Evolutionary conservation across 768 basidiomycete species (phyloP), one percentile per base, ranked within the genome.

Genomic region (Mycena crocata): DNA sequence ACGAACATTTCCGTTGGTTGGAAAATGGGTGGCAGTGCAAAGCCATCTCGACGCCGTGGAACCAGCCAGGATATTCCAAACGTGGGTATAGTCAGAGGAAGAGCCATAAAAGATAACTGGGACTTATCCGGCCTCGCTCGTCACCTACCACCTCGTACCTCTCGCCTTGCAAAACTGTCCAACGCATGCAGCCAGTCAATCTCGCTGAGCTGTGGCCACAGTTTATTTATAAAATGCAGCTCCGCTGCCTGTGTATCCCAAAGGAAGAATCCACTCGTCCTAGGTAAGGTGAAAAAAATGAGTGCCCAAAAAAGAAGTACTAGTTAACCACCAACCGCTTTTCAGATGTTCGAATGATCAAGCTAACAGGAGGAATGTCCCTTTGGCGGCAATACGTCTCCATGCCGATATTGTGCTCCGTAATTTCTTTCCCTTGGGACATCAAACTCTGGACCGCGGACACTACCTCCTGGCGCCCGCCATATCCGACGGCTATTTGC

Each of bases 401-500:
- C 40, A 15, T 52, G 21, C 63, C 55, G 12, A 71, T 57, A 49
- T 55, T 64, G 35, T 66, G 50, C 44, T 64, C 57, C 15, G 55
- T 71, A 8, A 71, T 49, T 17, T 48, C 67, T 34, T 68, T 63
- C 15, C 63, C 67, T n/a, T 64, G 57, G 10, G 56, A 45, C 8
- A 61, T 12, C 13, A 71, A 35, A 45, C 35, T 57, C 23, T 62
- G 54, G 1, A 69, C 67, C 21, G 67, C 66, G 34, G 26, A 39
- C 17, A 68, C 46, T 5, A 71, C 46, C 21, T 71, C 70, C n/a
- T 57, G 50, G 17, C 70, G 57, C 4, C 70, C 67, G 1, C 70
- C 67, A 37, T 71, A 68, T 50, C 70, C 70, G 35, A 65, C 70
- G 6, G 70, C 70, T 7, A 71, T 59, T 15, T 64, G 62, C 35